Base-by-base conservation (phyloP, 1,284 basidiomycete genomes). In the Ustilago curta region DNA sequence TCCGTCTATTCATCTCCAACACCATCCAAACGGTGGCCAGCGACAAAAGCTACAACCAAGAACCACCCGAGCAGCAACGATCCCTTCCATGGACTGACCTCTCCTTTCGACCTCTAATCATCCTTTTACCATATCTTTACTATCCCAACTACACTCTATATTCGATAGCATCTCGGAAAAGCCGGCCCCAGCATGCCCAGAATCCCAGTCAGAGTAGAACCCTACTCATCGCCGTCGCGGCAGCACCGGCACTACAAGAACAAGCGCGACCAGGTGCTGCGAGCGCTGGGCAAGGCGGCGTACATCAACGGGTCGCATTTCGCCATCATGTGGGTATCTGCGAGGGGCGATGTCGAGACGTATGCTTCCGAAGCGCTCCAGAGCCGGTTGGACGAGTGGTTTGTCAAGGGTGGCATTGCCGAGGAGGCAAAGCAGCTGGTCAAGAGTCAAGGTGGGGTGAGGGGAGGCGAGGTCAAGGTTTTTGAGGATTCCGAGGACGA, bases 191-290 rank as follows among this genome's bases (percentile, higher is more conserved):
- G 8, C 53, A 88, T 88, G 87, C 87, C 87, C 48, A 87, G 87
- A 60, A 88, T 88, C 63, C 87, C 87, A 14, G 86, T 87, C 29
- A 83, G 87, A 42, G 87, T 87, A 48, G 87, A 87, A 62, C 87
- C 87, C n/a, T 88, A 88, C 80, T 84, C 85, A 73, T 86, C 86
- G 23, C 85, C 88, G 12, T 86, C 87, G 8, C 85, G 87, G 43
- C 87, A 88, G 72, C 87, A 87, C 53, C 82, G 88, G 14, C 88
- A 88, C 76, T 88, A 86, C 84, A 88, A 88, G 77, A 86, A 87
- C 61, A 88, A 88, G 71, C 86, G 88, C 64, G 88, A 88, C 73
- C 85, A 88, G 59, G 87, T 88, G 63, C 84, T 88, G 1, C 86
- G 87, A 32, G 84, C 86, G 0, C 85, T 88, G 18, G 88, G 88